These are phyloP conservation scores for Phyllosticta capitalensis DNA, from an alignment of 2,329 filamentous ascomycete genomes.

Conservation along the genomic window DNA sequence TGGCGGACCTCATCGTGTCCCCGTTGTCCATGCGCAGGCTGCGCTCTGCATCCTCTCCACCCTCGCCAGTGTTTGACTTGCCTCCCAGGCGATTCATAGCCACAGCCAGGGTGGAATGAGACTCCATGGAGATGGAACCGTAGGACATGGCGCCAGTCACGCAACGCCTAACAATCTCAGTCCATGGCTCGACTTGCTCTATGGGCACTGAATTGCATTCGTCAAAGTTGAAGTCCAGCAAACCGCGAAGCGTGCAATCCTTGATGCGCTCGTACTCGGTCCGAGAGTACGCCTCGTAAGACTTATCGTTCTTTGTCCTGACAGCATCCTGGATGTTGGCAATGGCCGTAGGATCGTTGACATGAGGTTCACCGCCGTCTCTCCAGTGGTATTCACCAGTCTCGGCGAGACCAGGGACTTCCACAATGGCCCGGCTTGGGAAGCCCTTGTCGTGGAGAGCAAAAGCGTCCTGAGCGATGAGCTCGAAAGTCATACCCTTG, in stretches of 20 bases:
- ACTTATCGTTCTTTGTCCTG: slow-evolving; percentile 95
- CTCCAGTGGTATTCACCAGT: slow-evolving; percentile 98
- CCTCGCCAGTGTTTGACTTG: slow-evolving; percentile 96
- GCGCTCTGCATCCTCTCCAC: slow-evolving; percentile 89
- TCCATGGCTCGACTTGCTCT: slow-evolving; percentile 96
- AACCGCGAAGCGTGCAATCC: slow-evolving; percentile 84
- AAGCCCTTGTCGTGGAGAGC: slow-evolving; percentile 91
- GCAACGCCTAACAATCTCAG: slow-evolving; percentile 91
- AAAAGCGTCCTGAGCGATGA: slow-evolving; percentile 89
- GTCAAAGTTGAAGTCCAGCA: slow-evolving; percentile 94
- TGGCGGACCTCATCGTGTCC: slow-evolving; percentile 93
- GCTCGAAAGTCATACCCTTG: slow-evolving; percentile 84
- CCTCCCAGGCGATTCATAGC: slow-evolving; percentile 95
- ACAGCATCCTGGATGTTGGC: slow-evolving; percentile 97
- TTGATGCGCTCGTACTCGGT: slow-evolving; percentile 96
- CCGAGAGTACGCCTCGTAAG: slow-evolving; percentile 90
- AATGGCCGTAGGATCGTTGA: slow-evolving; percentile 91
- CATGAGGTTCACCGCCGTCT: slow-evolving; percentile 87
- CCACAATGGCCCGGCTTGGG: slow-evolving; percentile 67
- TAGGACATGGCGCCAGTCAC: slow-evolving; percentile 98
- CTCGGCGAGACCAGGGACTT: slow-evolving; percentile 73
- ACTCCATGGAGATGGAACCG: slow-evolving; percentile 96
- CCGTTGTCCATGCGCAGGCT: slow-evolving; percentile 80
- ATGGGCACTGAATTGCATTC: slow-evolving; percentile 77
- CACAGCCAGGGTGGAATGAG: slow-evolving; percentile 87